Base-by-base conservation (phyloP, 164 flowering plant genomes). In the Piper betle region DNA sequence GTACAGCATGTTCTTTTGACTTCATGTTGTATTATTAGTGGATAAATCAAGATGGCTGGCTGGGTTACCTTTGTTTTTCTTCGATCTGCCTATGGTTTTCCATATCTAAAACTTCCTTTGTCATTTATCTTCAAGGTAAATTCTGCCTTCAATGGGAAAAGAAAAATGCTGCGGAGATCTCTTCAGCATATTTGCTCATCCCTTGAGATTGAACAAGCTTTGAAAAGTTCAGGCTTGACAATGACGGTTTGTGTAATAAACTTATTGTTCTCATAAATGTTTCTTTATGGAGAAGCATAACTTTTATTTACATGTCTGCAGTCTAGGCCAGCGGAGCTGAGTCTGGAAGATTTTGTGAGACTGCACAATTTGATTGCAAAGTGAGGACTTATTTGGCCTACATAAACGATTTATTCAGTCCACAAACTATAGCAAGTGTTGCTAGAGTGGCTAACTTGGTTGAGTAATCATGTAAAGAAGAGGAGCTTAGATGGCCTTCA, bases 301-400 rank as follows among this genome's bases (percentile, higher is more conserved):
- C 67, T 43, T 18, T 13, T 58, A n/a, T 8, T 56, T 33, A 15
- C 54, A 25, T 25, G 33, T 25, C 12, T 79, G 74, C 89, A 88
- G 96, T 75, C 96, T 25, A 79, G 96, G 62, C 97, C 99, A 50
- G 93, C 76, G 72, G 96, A 94, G 78, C 95, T 94, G 33, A 83
- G 91, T 11, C 43, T 91, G 61, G 88, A 88, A 16, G 83, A 88
- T 69, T 91, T 94, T 71, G 96, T 94, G 65, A 85, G 71, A 62
- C 64, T 94, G 75, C 95, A 91, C 68, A 82, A 87, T 67, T 62
- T 80, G 37, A 77, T 93, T 62, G 72, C 70, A 46, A 46, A 46
- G 15, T 46, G 50, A 46, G 1, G 46, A 42, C 7, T 46, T 2
- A 10, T 46, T 11, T 42, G 46, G 50, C 11, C 15, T 46, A 15